These are phyloP conservation scores for Nakaseomyces nivariensis DNA, from an alignment of 1,139 yeast species.

Conservation along the genomic window DNA sequence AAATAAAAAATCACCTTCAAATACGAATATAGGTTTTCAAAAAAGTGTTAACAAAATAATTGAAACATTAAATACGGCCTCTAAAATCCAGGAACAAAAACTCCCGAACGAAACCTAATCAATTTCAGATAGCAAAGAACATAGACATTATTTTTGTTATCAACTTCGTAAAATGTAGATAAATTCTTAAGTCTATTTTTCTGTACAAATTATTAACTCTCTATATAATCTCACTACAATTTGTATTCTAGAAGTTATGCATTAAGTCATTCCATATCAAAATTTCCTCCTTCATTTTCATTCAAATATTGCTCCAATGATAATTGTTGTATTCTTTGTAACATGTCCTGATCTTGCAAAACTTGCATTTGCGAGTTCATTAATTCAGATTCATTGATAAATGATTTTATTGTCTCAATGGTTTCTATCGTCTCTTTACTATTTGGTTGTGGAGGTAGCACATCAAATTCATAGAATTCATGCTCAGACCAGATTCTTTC, in stretches of 20 bases:
- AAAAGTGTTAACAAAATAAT: not conserved
- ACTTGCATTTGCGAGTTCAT: slow-evolving; percentile 18
- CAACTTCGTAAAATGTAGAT: too few species aligned
- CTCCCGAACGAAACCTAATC: not conserved
- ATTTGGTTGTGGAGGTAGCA: slow-evolving; percentile 47
- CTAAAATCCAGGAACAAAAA: not conserved
- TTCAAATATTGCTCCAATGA: slow-evolving; percentile 26
- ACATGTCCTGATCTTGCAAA: slow-evolving; percentile 24
- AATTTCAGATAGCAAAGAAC: not conserved
- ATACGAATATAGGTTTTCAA: not conserved
- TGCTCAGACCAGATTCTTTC: slow-evolving; percentile 48
- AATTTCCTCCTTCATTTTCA: slow-evolving; percentile 10
- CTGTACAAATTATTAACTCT: too few species aligned
- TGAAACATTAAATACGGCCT: not conserved
- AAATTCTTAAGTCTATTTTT: too few species aligned
- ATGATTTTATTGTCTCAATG: slow-evolving; percentile 33
- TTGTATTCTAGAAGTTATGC: not conserved
- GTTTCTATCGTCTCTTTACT: slow-evolving; percentile 22
- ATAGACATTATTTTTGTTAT: too few species aligned
- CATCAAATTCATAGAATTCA: slow-evolving; percentile 60
- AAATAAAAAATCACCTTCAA: not conserved
- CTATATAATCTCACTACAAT: not conserved
- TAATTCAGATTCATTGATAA: slow-evolving; percentile 32
- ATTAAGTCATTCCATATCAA: not conserved
- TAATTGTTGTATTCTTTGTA: slow-evolving; percentile 26